Conservation (phyloP, 257 asterid genomes). For the Nicotiana knightiana region DNA sequence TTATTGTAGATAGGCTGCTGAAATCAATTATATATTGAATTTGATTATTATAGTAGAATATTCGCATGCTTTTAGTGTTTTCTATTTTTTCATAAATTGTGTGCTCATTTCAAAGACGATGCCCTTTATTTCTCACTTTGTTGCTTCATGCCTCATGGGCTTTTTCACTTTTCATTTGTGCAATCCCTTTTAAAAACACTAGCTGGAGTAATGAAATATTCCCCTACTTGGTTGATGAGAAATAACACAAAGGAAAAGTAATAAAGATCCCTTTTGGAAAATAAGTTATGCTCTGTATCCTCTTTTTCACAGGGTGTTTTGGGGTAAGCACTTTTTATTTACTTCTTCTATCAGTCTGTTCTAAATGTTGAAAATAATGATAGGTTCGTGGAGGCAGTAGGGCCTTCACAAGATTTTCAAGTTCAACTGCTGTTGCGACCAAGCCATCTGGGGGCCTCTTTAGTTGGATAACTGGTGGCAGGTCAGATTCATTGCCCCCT, state of each 20-base stretch:
- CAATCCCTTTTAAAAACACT: neutral
- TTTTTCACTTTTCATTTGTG: neutral
- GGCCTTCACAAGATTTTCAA: conserved; percentile 53
- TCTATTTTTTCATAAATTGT: neutral
- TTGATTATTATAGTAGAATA: neutral
- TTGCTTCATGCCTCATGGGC: neutral
- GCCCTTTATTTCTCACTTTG: neutral
- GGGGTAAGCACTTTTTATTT: neutral
- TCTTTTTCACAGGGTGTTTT: neutral
- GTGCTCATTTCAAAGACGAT: neutral
- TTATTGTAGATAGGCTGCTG: neutral
- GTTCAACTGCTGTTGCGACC: conserved; percentile 50
- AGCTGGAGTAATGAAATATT: neutral
- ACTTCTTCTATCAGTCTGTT: neutral
- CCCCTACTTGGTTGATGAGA: neutral
- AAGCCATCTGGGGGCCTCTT: conserved; percentile 51
- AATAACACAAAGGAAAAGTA: neutral
- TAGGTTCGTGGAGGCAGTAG: conserved; percentile 44
- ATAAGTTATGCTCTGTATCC: neutral
- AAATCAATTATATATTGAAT: neutral
- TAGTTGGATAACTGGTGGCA: conserved; percentile 58
- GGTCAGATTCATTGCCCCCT: conserved; percentile 59
- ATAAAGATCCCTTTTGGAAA: neutral
- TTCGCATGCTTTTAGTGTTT: neutral
- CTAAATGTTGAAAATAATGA: conserved; percentile 6